Conservation (phyloP, 805 yeast species). For the Wickerhamomyces ciferrii region DNA sequence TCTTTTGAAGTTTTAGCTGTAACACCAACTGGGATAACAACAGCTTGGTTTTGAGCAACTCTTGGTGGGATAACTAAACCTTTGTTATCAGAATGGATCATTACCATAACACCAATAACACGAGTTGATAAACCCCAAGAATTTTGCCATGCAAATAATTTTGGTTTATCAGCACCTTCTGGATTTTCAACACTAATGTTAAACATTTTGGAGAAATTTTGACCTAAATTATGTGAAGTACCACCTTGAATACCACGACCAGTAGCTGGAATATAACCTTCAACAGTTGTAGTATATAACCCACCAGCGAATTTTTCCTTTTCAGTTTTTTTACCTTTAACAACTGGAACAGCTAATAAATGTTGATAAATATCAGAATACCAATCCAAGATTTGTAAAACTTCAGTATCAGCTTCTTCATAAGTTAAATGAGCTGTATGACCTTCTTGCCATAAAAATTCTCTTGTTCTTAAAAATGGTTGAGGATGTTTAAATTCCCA, state of each 20-base stretch:
- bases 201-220: constrained; percentile 98
- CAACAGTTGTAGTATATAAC: constrained; percentile 89
- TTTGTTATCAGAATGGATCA: constrained; percentile 98
- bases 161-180: constrained; percentile 80
- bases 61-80: constrained; percentile 98
- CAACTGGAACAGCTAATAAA: constrained; percentile 93
- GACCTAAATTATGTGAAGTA: constrained; percentile 96
- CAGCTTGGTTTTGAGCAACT: constrained; percentile 89
- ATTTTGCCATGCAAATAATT: constrained; percentile 89
- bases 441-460: constrained; percentile 99
- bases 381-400: constrained; percentile 76
- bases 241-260: constrained; percentile 99
- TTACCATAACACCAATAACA: constrained; percentile 98
- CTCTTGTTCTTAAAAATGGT: constrained; percentile 98
- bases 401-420: constrained; percentile 81
- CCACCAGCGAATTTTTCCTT: constrained; percentile 99
- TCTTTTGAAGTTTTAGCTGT: constrained; percentile 82
- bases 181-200: constrained; percentile 95
- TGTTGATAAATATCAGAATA: constrained; percentile 85
- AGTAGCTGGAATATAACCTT: constrained; percentile 95
- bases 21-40: constrained; percentile 91
- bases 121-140: constrained; percentile 99
- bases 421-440: constrained; percentile 93
- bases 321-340: constrained; percentile 92
- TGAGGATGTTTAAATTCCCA: constrained; percentile 99